Evolutionary conservation across 306 rosid genomes (phyloP), one percentile per base, ranked within the genome.

Genomic region (Prunus mongolica): DNA sequence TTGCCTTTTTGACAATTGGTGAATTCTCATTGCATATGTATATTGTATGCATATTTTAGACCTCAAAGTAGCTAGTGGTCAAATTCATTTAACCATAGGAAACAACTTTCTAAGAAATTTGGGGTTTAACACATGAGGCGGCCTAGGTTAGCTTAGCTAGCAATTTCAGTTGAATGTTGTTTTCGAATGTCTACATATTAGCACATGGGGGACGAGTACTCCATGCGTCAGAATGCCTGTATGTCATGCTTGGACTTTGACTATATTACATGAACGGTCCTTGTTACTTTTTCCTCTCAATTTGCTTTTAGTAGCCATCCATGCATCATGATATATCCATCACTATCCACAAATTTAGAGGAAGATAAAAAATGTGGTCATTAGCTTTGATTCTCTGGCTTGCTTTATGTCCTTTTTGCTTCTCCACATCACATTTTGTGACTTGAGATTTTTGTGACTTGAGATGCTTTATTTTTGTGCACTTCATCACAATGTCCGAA

Each of bases 131-230:
- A 3, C 52, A 60, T 60, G 38, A 19, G 22, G 25, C 3, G 49
- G 69, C 24, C 20, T 15, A 28, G 28, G 20, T 32, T 10, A 58
- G 65, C 16, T 22, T 12, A 24, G 19, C 32, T 63, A 34, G 69
- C 45, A 32, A n/a, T 18, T 32, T 16, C 69, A 73, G 68, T 63
- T 73, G 57, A 45, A 65, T 25, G 77, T 58, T 58, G 25, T 45
- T 73, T 60, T 73, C 68, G 9, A 44, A 30, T 63, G 16, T 28
- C 67, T 25, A 15, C 19, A 7, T 64, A 28, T 58, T 5, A 24
- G 57, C 77, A 73, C 76, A 73, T 73, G 57, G 77, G 16, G 57
- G 58, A 57, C 41, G 55, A 16, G 14, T 13, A 15, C 10, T 57
- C 65, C 52, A 22, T 9, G 67, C 57, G 72, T 68, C 57, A 46